Evolutionary conservation across 2,329 filamentous ascomycete species (phyloP), one percentile per base, ranked within the genome.

Genomic region (Colletotrichum sp.): DNA sequence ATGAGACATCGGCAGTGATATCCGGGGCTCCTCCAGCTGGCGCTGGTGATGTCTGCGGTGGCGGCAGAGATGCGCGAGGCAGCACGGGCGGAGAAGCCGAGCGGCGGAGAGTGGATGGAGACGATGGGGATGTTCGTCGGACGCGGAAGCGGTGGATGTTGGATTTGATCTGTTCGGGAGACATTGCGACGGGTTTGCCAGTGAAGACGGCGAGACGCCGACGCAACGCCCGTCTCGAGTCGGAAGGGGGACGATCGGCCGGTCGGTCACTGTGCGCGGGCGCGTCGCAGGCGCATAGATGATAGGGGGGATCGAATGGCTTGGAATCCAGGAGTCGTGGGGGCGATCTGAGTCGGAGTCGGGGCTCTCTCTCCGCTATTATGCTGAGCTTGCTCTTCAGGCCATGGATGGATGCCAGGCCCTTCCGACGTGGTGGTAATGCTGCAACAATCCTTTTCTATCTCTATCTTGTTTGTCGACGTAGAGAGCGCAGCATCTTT

Each of bases 81-180:
- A 76, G 39, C 6, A 64, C 36, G 34, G 69, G 71, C 63, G 78
- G 78, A 44, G 79, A 79, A 52, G 77, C 77, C 27, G 79, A 80
- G 65, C 77, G 78, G n/a, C 78, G 77, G 60, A 71, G 68, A 60
- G 75, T 63, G 59, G 78, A 55, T 34, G 76, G 52, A n/a, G 70
- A 61, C 25, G 64, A 71, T 63, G 72, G 74, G 77, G 78, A 77
- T 25, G 76, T 68, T 57, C 78, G 80, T 57, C 79, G 78, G 68
- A 81, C 73, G 63, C 81, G 81, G 71, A 81, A 81, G 67, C 81
- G 80, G 68, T 81, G 79, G 48, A 80, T 78, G 34, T 77, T 80
- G 57, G 80, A 72, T 68, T 76, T 78, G 76, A 78, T 78, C 25
- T 76, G 72, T 30, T 77, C 76, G 59, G 74, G 67, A 27, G 77